phyloP scores from a whole-genome alignment of 305 asterid genomes.

The Fraxinus xanthoxyloides region DNA sequence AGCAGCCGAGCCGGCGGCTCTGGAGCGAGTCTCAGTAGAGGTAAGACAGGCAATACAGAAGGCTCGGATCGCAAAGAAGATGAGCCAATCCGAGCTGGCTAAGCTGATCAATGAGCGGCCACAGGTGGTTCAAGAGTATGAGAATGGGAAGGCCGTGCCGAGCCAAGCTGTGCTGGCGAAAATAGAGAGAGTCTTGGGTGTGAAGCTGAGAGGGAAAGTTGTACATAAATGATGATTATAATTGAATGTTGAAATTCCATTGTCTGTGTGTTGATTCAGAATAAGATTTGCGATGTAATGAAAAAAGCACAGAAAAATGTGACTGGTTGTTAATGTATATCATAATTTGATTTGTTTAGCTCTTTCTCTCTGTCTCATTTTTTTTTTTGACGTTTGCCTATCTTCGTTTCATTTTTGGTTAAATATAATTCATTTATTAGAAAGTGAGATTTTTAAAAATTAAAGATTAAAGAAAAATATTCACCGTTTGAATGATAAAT shows the following conservation, averaged over 20 bases:
- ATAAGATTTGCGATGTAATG: background rate
- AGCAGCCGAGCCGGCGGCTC: slow-evolving; percentile 43
- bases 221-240: background rate
- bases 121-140: slow-evolving; percentile 42
- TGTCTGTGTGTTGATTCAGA: background rate
- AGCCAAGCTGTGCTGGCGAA: slow-evolving; percentile 37
- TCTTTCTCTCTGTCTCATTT: too few species aligned
- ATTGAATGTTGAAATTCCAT: background rate
- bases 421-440: too few species aligned
- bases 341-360: too few species aligned
- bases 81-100: slow-evolving; percentile 41
- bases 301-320: background rate
- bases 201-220: slow-evolving; percentile 34
- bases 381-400: too few species aligned
- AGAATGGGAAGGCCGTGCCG: slow-evolving; percentile 47
- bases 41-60: slow-evolving; percentile 42
- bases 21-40: slow-evolving; percentile 33
- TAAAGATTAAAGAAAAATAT: too few species aligned
- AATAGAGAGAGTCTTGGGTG: slow-evolving; percentile 39
- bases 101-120: slow-evolving; percentile 36
- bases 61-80: slow-evolving; percentile 44
- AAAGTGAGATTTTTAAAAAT: too few species aligned
- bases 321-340: too few species aligned
- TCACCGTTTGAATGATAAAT: too few species aligned
- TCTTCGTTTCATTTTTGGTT: too few species aligned